Evolutionary conservation across 2,329 filamentous ascomycete genomes (phyloP), one percentile per base, ranked within the genome.

Genomic region (Penicillium sp.): DNA sequence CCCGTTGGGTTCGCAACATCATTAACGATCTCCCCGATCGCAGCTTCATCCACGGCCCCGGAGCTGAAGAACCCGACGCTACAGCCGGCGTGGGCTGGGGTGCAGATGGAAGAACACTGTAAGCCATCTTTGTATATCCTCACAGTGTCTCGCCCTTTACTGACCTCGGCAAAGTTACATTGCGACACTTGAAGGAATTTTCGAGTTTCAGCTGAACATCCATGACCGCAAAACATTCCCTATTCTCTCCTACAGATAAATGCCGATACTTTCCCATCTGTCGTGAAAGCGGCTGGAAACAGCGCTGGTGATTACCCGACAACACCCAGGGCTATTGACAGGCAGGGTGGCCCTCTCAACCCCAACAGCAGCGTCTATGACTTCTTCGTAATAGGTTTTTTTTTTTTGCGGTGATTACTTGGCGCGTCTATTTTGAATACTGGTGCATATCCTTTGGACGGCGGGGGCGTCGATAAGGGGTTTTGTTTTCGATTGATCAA

Each of bases 11-110:
- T 38, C 58, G 69, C 47, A 67, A 61, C 48, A 59, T 67, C 33
- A 55, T 69, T 35, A 64, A 65, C 52, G 65, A 70, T 39, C 57
- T 66, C 37, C 60, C 63, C 28, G 63, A 69, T 18, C 58, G 67
- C 48, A 62, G 58, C 42, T 50, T 62, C 45, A 59, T 59, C 5
- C 53, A 62, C 47, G 56, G 58, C 24, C 54, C 61, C 45, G 58
- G 66, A 41, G 66, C 69, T 34, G 62, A 65, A 46, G 68, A 71
- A 27, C 62, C 64, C 29, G 69, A 69, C 38, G 68, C 70, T 12
- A 75, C 73, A 12, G 73, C 73, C 48, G 73, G 73, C 18, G 62
- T 76, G 43, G 73, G 73, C 7, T 76, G 73, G 69, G 72, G 71
- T 45, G 64, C 62, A 7, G 71, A 76, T 59, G 73, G 72, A 13